Conservation (phyloP, 1,139 yeast genomes). For the Trichomonascaceae sp. region DNA sequence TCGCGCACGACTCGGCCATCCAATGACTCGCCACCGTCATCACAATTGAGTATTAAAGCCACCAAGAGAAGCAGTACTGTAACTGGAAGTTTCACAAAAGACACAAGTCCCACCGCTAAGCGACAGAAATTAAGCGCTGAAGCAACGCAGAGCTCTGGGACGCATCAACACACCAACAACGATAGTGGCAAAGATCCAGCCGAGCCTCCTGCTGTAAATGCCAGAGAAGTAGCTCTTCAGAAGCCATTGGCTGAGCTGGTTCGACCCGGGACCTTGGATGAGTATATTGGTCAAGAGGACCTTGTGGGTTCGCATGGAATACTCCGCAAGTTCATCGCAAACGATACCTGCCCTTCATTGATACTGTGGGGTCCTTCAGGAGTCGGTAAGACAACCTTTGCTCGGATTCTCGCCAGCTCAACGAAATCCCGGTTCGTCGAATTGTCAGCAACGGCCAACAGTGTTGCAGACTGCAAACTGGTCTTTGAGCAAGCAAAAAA, state of each 20-base stretch:
- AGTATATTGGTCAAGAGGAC: constrained; percentile 79
- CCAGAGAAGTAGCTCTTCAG: background rate
- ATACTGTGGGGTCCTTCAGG: constrained; percentile 96
- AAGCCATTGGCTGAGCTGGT: constrained; percentile 73
- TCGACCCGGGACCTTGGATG: constrained; percentile 61
- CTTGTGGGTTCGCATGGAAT: constrained; percentile 65
- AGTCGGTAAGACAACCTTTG: constrained; percentile 78
- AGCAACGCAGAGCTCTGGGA: too few species aligned
- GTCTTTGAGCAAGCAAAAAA: constrained; percentile 64
- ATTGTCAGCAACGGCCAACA: constrained; percentile 74
- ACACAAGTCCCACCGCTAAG: too few species aligned
- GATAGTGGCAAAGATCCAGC: background rate
- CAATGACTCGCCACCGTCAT: too few species aligned
- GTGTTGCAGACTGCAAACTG: constrained; percentile 55
- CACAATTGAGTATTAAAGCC: too few species aligned
- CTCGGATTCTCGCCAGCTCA: constrained; percentile 42
- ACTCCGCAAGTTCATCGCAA: constrained; percentile 50
- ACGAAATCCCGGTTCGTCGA: constrained; percentile 59
- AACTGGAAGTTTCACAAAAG: too few species aligned
- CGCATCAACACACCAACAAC: too few species aligned
- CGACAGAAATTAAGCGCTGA: too few species aligned
- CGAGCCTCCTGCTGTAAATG: background rate
- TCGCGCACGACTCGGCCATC: too few species aligned
- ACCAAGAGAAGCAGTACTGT: too few species aligned
- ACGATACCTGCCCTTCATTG: constrained; percentile 57